These are phyloP conservation scores for Cutaneotrichosporon dermatis DNA, from an alignment of 1,284 basidiomycete species.

Conservation along the genomic window DNA sequence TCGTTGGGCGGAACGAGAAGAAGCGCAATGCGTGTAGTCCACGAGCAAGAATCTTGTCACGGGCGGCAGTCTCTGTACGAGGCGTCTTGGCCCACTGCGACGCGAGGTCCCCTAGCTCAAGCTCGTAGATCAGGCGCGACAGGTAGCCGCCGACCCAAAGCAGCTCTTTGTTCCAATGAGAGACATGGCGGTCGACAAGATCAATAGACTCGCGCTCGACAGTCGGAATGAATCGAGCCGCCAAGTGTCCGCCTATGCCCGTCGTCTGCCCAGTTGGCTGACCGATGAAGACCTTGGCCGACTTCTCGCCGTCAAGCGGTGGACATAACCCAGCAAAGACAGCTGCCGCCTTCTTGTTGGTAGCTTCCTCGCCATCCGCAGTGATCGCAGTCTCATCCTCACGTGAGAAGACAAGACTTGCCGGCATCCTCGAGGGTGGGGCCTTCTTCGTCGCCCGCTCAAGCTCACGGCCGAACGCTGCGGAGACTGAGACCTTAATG, in stretches of 20 bases:
- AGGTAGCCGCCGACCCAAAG: conserved; percentile 74
- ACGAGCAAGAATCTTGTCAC: conserved; percentile 59
- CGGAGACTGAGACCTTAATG: conserved; percentile 67
- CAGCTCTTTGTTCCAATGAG: conserved; percentile 70
- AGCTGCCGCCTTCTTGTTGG: conserved; percentile 61
- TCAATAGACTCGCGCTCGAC: conserved; percentile 95
- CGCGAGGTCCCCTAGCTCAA: conserved; percentile 60
- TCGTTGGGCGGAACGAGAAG: conserved; percentile 80
- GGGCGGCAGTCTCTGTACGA: conserved; percentile 51
- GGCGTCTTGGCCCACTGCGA: conserved; percentile 44
- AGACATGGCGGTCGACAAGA: conserved; percentile 59
- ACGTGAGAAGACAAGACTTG: conserved; percentile 85
- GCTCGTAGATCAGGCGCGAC: conserved; percentile 77
- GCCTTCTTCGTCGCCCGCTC: conserved; percentile 93
- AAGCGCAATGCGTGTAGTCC: conserved; percentile 82
- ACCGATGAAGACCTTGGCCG: conserved; percentile 41
- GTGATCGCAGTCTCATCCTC: conserved; percentile 69
- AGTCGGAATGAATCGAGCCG: conserved; percentile 90
- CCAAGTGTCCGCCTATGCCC: conserved; percentile 85
- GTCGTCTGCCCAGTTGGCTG: conserved; percentile 75
- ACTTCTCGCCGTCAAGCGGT: conserved; percentile 62
- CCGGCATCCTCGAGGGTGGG: conserved; percentile 70
- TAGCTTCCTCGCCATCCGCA: conserved; percentile 59
- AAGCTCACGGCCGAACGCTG: conserved; percentile 71
- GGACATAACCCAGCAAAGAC: conserved; percentile 83